Base-by-base conservation (phyloP, 2,329 filamentous ascomycete species). In the Beauveria brongniartii region DNA sequence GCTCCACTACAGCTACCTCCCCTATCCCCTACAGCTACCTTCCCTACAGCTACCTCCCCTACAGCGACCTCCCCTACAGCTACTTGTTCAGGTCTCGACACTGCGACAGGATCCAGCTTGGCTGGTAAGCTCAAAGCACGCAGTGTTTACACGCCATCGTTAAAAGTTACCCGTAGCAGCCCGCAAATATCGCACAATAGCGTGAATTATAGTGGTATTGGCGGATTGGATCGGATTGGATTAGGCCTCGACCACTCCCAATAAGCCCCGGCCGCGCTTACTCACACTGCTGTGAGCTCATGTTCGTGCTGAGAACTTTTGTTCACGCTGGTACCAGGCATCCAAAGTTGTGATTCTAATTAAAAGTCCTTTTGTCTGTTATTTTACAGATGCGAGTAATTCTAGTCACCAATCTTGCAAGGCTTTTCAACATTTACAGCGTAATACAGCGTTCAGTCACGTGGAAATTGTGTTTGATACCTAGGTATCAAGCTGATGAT, bases 251-350 rank as follows among this genome's bases (percentile, higher is more conserved):
- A 34, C 9, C 30, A 34, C 30, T 34, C 10, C 30, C 30, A 34
- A 14, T n/a, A 5, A 34, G 1, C 2, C 3, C 5, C 34, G 3
- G 34, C 14, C 24, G 22, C 8, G 12, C 34, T 37, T 14, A 14
- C 14, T 59, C 56, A 59, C 56, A 59, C 3, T 28, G 37, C 37
- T 16, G 56, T 59, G 37, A 51, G 18, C 18, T 18, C 6, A n/a
- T 22, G 9, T 2, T 16, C 2, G 28, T 6, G 3, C 14, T 30
- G 37, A 47, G 30, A 43, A 20, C 56, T 44, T 44, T 59, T 59
- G 56, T 59, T 52, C 56, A 59, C 56, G 47, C 20, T n/a, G 46
- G 40, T 59, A 59, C 56, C 37, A 2, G 44, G 16, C 8, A 47
- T 26, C 2, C 12, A 37, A 26, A 14, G 44, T 24, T 20, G 4